A percentile compares a stretch with the other conserved stretches of the same genome.
Conservation (phyloP, 2,329 filamentous ascomycete species). For the Hypocreales sp. region DNA sequence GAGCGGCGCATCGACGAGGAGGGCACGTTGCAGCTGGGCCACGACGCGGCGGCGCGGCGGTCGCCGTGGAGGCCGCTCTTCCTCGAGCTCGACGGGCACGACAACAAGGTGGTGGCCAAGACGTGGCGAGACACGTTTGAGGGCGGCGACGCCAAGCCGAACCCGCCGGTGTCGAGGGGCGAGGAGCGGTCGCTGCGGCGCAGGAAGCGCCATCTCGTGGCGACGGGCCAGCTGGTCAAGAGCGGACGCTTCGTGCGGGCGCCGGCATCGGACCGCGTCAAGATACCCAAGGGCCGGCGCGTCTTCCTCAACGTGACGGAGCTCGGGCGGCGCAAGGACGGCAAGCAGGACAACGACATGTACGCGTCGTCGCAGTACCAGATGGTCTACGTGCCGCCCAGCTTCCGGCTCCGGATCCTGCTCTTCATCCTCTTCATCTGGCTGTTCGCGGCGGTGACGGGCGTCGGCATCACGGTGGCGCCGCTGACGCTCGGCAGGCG, state of each 20-base stretch:
- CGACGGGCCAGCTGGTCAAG: conserved; percentile 37
- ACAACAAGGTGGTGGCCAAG: conserved; percentile 29
- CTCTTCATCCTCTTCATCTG: conserved; percentile 83
- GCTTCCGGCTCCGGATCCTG: conserved; percentile 66
- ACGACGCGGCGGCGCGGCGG: conserved; percentile 13
- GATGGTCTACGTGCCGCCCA: conserved; percentile 68
- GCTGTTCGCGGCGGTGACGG: conserved; percentile 81
- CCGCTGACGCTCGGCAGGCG: conserved; percentile 73
- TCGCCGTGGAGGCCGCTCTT: conserved; percentile 26
- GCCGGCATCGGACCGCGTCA: conserved; percentile 89
- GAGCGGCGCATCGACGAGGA: conserved; percentile 72
- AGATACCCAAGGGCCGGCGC: conserved; percentile 68
- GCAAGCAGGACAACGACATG: conserved; percentile 32
- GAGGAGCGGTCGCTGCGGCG: conserved; percentile 20
- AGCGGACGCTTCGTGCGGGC: conserved; percentile 78
- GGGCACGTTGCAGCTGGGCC: conserved; percentile 40
- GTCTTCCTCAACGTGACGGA: conserved; percentile 67
- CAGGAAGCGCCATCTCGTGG: conserved; percentile 30
- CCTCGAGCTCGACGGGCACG: conserved; percentile 25
- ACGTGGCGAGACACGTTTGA: conserved; percentile 43
- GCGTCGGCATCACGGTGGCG: conserved; percentile 70
- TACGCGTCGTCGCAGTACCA: conserved; percentile 48
- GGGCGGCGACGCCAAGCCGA: conserved; percentile 28
- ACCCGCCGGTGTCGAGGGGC: conserved; percentile 15
- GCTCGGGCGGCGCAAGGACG: conserved; percentile 45